Conservation (phyloP, 768 basidiomycete species). For the Podaxis sp. region DNA sequence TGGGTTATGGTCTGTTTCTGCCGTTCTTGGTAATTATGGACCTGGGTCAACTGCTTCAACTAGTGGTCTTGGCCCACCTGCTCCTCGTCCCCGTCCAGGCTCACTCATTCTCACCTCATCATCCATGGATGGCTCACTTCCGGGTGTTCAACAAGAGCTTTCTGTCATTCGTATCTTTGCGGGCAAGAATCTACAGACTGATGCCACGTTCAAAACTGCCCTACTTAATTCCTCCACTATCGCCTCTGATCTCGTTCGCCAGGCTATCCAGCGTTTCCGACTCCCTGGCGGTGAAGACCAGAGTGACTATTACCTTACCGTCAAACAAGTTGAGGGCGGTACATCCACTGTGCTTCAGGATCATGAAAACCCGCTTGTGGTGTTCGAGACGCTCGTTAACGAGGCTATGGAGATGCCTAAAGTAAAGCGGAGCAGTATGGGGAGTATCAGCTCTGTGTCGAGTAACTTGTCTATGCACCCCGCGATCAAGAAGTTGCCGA, state of each 20-base stretch:
- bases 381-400: conserved; percentile 85
- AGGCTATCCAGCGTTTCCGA: conserved; percentile 94
- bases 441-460: conserved; percentile 90
- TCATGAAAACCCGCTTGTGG: conserved; percentile 79
- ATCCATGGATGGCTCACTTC: conserved; percentile 59
- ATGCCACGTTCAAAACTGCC: conserved; percentile 98
- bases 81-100: conserved; percentile 66
- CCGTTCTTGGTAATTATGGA: not conserved
- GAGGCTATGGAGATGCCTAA: conserved; percentile 80
- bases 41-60: not conserved
- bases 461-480: conserved; percentile 94
- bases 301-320: conserved; percentile 81
- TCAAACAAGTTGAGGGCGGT: conserved; percentile 91
- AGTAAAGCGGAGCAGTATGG: conserved; percentile 90
- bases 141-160: conserved; percentile 67
- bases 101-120: conserved; percentile 70
- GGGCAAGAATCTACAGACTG: conserved; percentile 85
- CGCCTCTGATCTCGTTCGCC: conserved; percentile 79
- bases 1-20: conserved; percentile 25
- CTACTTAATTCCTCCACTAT: conserved; percentile 86
- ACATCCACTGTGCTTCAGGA: conserved; percentile 72
- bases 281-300: conserved; percentile 62
- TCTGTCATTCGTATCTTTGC: conserved; percentile 97
- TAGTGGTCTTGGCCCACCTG: conserved; percentile 59
- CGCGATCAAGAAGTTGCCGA: conserved; percentile 89